Percentiles rank a stretch among this genome's conserved stretches.
These are phyloP conservation scores for Pythium myriotylum DNA, from an alignment of 352 stramenopile genomes.

Conservation along the genomic window DNA sequence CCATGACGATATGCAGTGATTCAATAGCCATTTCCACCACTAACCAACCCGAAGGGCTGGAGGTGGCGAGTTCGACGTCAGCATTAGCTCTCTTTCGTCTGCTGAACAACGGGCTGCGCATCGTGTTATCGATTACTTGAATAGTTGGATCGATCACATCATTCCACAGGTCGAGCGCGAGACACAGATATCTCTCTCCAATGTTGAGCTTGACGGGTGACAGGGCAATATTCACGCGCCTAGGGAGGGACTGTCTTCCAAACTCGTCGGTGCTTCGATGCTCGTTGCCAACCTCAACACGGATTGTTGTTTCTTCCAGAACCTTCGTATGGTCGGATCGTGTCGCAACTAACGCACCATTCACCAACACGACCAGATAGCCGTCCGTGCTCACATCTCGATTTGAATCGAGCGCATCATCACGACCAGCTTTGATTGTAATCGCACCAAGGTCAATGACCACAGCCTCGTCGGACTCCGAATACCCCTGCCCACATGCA, in stretches of 20 bases:
- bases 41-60: not conserved
- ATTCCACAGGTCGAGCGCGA: slow-evolving; percentile 30
- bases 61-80: not conserved
- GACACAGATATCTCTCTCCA: slow-evolving; percentile 26
- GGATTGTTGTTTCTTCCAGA: slow-evolving; percentile 33
- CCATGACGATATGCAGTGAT: slow-evolving; percentile 22
- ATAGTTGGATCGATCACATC: slow-evolving; percentile 26
- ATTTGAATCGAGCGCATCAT: not conserved
- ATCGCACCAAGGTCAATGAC: slow-evolving; percentile 60
- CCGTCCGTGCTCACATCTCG: not conserved
- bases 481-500: slow-evolving; percentile 35
- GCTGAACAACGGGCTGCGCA: slow-evolving; percentile 8
- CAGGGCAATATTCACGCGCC: slow-evolving; percentile 7
- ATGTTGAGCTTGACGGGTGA: slow-evolving; percentile 27
- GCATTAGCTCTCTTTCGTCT: not conserved
- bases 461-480: slow-evolving; percentile 33
- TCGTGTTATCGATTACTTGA: slow-evolving; percentile 18
- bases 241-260: not conserved
- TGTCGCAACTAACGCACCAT: slow-evolving; percentile 12
- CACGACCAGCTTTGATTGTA: slow-evolving; percentile 20
- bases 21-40: slow-evolving; percentile 11
- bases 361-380: slow-evolving; percentile 8
- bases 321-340: slow-evolving; percentile 25
- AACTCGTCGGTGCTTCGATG: not conserved
- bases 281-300: slow-evolving; percentile 15